These are phyloP conservation scores for Rhododendron simsii DNA, from an alignment of 148 eudicot genomes.

Conservation along the genomic window DNA sequence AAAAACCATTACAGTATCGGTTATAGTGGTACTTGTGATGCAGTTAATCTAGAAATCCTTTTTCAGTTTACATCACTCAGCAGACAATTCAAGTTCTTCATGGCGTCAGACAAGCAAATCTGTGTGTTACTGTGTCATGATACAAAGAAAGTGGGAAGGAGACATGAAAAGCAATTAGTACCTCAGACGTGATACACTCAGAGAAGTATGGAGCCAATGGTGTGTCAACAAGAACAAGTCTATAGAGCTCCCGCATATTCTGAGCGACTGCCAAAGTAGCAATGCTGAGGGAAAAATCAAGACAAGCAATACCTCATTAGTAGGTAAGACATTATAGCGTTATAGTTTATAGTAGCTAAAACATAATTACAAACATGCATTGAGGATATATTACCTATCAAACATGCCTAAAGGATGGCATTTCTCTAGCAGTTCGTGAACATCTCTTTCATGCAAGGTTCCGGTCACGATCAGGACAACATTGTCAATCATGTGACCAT, in stretches of 20 bases:
- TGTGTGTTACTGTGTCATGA: background rate
- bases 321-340: background rate
- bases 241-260: slow-evolving; percentile 92
- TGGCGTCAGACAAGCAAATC: background rate
- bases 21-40: background rate
- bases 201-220: slow-evolving; percentile 99
- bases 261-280: slow-evolving; percentile 97
- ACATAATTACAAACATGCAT: slow-evolving; percentile 10
- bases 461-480: slow-evolving; percentile 97
- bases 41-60: background rate
- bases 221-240: slow-evolving; percentile 97
- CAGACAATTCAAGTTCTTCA: background rate
- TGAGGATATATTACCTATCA: slow-evolving; percentile 56
- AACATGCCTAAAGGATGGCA: slow-evolving; percentile 98
- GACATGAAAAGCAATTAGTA: slow-evolving; percentile 19
- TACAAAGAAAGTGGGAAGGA: background rate
- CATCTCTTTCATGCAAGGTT: slow-evolving; percentile 98
- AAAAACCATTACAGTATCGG: background rate
- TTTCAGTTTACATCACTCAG: background rate
- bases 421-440: slow-evolving; percentile 91
- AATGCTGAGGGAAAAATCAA: slow-evolving; percentile 48
- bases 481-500: slow-evolving; percentile 98
- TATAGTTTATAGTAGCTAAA: background rate
- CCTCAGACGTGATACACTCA: slow-evolving; percentile 97
- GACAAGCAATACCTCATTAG: background rate